These are phyloP conservation scores for Talinum fruticosum DNA, from an alignment of 148 eudicot species.

Conservation along the genomic window DNA sequence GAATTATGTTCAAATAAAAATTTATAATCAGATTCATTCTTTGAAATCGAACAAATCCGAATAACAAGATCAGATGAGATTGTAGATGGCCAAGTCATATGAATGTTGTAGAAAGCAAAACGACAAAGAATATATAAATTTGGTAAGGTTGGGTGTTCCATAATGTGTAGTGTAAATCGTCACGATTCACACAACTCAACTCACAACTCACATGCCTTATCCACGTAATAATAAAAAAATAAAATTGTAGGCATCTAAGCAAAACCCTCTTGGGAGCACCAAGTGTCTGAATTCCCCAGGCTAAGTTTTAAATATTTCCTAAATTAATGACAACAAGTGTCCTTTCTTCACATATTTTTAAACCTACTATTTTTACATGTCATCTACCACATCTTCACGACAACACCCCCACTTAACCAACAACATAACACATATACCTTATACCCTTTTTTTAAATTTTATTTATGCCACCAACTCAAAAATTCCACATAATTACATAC, in stretches of 20 bases:
- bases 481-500: too few species aligned
- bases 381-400: conserved; percentile 25
- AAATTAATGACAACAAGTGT: not conserved
- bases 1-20: too few species aligned
- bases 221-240: not conserved
- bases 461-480: not conserved
- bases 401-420: conserved; percentile 9
- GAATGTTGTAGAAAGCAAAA: not conserved
- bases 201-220: conserved; percentile 23
- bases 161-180: conserved; percentile 12
- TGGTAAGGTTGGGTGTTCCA: conserved; percentile 9
- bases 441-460: conserved; percentile 7
- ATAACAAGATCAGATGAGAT: too few species aligned
- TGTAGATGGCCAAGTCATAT: too few species aligned
- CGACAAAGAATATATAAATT: conserved; percentile 13
- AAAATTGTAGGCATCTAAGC: conserved; percentile 24
- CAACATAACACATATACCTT: conserved; percentile 13
- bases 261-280: conserved; percentile 11
- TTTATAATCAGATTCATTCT: too few species aligned
- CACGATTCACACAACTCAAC: conserved; percentile 15
- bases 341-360: not conserved
- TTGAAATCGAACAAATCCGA: too few species aligned
- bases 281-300: conserved; percentile 16
- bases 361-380: conserved; percentile 5
- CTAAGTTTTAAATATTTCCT: not conserved